These are phyloP conservation scores for Casaregolazyma suthepensis DNA, from an alignment of 1,139 yeast species.

Conservation along the genomic window DNA sequence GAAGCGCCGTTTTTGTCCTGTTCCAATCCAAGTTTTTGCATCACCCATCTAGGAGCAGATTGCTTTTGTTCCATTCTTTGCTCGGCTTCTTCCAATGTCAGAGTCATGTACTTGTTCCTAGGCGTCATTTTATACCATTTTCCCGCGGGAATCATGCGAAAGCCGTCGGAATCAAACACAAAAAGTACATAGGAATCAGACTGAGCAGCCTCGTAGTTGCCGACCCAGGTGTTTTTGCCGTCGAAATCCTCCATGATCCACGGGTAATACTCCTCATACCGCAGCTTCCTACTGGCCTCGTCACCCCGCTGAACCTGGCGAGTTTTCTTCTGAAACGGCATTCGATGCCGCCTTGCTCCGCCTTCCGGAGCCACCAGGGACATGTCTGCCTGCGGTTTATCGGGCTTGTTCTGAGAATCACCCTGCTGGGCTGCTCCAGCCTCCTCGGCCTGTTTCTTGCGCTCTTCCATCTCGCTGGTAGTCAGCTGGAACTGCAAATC, in stretches of 20 bases:
- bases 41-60: conserved; percentile 88
- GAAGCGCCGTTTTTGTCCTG: conserved; percentile 27
- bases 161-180: conserved; percentile 81
- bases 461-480: conserved; percentile 47
- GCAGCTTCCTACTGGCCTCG: conserved; percentile 70
- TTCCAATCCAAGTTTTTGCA: conserved; percentile 79
- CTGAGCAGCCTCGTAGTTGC: conserved; percentile 91
- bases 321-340: conserved; percentile 69
- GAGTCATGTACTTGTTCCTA: conserved; percentile 85
- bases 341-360: conserved; percentile 68
- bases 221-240: conserved; percentile 90
- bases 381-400: conserved; percentile 43
- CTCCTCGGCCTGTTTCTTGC: conserved; percentile 14
- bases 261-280: conserved; percentile 95
- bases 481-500: conserved; percentile 81
- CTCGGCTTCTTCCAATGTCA: conserved; percentile 94
- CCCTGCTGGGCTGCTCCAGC: conserved; percentile 13
- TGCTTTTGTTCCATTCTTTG: conserved; percentile 79
- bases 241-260: conserved; percentile 98
- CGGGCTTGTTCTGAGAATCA: conserved; percentile 4
- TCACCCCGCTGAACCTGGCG: conserved; percentile 75
- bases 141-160: conserved; percentile 91
- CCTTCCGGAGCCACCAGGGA: conserved; percentile 83
- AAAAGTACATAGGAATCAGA: conserved; percentile 80
- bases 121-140: conserved; percentile 92